Conservation (phyloP, 2,329 filamentous ascomycete genomes). For the Botrytis cinerea region DNA sequence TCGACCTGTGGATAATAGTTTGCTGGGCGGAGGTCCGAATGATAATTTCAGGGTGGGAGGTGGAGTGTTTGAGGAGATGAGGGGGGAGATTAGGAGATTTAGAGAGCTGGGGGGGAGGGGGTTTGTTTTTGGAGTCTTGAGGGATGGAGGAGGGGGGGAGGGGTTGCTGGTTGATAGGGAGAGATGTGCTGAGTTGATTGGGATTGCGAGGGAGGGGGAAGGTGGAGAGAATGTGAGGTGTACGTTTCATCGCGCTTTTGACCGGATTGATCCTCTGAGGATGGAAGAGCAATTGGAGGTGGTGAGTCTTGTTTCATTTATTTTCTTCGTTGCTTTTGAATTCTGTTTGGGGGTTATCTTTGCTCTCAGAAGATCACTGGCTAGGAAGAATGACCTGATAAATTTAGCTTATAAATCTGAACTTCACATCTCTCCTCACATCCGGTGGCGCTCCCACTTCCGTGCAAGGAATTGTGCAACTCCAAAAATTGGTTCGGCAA, state of each 20-base stretch:
- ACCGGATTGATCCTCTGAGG: constrained; percentile 39
- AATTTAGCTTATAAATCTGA: background rate
- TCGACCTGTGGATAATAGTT: constrained; percentile 45
- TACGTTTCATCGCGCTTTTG: constrained; percentile 58
- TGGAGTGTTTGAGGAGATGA: constrained; percentile 43
- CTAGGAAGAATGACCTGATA: background rate
- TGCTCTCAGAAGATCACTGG: background rate
- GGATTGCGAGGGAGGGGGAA: constrained; percentile 26
- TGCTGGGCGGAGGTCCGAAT: fast-evolving
- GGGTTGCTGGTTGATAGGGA: constrained; percentile 43
- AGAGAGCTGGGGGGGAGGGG: constrained; percentile 45
- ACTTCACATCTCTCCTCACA: constrained; percentile 50
- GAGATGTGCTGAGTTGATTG: constrained; percentile 47
- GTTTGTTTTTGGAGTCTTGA: constrained; percentile 55
- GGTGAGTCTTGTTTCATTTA: constrained; percentile 35
- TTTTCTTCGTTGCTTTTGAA: background rate
- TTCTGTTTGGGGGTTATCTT: background rate
- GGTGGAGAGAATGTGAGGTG: constrained; percentile 46
- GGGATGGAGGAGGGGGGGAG: constrained; percentile 3
- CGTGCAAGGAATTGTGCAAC: constrained; percentile 26
- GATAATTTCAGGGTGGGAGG: background rate
- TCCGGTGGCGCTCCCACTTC: constrained; percentile 45
- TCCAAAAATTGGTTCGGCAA: constrained; percentile 41
- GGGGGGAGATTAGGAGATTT: constrained; percentile 43
- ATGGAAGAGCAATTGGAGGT: constrained; percentile 35